phyloP scores from a whole-genome alignment of 2,329 filamentous ascomycete species.

The Domatiomyces catenatus region DNA sequence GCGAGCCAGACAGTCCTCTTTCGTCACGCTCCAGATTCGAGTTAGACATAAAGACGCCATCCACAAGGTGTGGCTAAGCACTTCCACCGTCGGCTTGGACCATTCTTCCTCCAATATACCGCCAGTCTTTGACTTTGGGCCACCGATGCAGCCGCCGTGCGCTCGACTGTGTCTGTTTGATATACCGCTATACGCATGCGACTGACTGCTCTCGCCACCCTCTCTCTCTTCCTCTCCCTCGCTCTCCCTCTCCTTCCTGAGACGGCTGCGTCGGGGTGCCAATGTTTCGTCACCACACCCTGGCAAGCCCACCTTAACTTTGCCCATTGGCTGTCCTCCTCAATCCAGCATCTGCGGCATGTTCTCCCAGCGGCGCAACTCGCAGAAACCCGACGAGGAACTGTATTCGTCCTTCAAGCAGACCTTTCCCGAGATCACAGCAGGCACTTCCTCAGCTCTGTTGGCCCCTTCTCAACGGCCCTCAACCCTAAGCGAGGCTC shows the following conservation, averaged over 20 bases:
- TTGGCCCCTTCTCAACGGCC: conserved; percentile 24
- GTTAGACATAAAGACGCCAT: not conserved
- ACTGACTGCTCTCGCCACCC: conserved; percentile 15
- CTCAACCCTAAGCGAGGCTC: conserved; percentile 16
- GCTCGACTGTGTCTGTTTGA: not conserved
- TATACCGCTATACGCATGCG: conserved; percentile 2
- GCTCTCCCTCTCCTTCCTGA: conserved; percentile 10
- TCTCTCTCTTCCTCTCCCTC: not conserved
- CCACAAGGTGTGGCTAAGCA: not conserved
- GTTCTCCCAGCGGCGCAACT: conserved; percentile 44
- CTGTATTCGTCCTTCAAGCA: conserved; percentile 72
- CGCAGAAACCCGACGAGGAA: conserved; percentile 74
- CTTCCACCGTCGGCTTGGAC: not conserved
- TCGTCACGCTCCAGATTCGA: not conserved
- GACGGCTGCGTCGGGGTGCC: conserved; percentile 14
- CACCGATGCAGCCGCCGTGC: not conserved
- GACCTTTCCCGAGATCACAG: conserved; percentile 59
- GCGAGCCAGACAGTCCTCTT: not conserved
- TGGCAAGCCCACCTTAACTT: conserved; percentile 19
- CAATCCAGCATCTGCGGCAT: conserved; percentile 7
- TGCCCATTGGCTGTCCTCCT: conserved; percentile 5
- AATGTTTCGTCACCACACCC: conserved; percentile 34
- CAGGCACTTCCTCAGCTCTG: conserved; percentile 35
- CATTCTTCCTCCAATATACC: not conserved
- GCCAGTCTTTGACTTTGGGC: not conserved